Evolutionary conservation across 768 basidiomycete species (phyloP), one percentile per base, ranked within the genome.

Genomic region (Rickenella mellea): DNA sequence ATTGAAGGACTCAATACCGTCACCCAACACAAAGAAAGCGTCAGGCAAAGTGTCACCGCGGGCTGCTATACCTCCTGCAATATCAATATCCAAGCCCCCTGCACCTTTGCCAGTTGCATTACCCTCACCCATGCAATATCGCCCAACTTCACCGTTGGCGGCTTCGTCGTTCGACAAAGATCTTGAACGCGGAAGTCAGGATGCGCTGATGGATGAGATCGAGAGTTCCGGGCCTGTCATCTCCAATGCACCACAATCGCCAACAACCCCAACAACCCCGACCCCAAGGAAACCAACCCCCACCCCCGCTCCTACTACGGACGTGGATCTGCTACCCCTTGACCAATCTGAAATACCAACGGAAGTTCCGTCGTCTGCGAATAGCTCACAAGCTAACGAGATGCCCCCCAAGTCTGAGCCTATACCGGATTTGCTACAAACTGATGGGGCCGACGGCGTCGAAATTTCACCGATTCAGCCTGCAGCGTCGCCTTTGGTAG

Each of bases 61-160:
- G 8, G 40, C 57, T 17, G 41, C 48, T 17, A 36, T 59, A 44
- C 42, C 78, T 40, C 80, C 81, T 20, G 68, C 63, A 11, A 77
- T 81, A 41, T 73, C 78, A 17, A 61, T 83, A 43, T 78, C 80
- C 25, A 85, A 78, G 62, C 70, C 80, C 7, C 83, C 85, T 2
- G 76, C 73, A 0, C 86, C 86, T 11, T 59, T 67, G 41, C 85
- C 85, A 35, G 74, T 89, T 10, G 69, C 71, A 41, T 64, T 89
- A 15, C 86, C 86, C 1, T 83, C 76, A 14, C 46, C 68, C 19
- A 54, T 62, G 11, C 64, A 68, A 5, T 68, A 70, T 7, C 67
- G 68, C 1, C 63, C 70, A 5, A 67, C 69, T 37, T 72, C 73
- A 14, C 61, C 57, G 8, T 55, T 55, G 28, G 55, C 61, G 6